Evolutionary conservation across 2,329 filamentous ascomycete genomes (phyloP).

Genomic region (Phoma sp.): DNA sequence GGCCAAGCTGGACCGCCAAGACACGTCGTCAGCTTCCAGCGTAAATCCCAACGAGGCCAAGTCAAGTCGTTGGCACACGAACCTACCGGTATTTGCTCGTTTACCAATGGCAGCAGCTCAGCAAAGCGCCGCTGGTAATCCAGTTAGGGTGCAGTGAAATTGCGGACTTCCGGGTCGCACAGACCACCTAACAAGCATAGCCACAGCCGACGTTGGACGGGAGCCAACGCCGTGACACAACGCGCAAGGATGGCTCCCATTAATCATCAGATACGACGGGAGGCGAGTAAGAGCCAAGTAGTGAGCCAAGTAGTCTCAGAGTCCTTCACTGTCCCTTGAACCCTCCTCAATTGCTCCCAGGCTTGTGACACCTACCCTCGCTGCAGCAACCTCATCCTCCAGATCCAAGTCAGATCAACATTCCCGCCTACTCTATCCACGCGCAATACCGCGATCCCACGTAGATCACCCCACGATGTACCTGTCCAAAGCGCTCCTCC

Average conservation of each 20-base stretch:
- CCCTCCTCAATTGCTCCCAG: not conserved
- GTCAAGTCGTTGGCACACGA: not conserved
- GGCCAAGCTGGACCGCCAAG: not conserved
- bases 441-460: not conserved
- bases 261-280: constrained; percentile 13
- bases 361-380: not conserved
- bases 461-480: constrained; percentile 16
- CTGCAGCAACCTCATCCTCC: not conserved
- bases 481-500: constrained; percentile 18
- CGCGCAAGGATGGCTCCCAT: constrained; percentile 8
- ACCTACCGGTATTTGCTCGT: not conserved
- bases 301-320: constrained; percentile 1
- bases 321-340: not conserved
- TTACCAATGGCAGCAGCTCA: not conserved
- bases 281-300: constrained; percentile 4
- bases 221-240: constrained; percentile 5
- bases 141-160: not conserved
- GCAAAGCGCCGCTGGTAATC: too few relatives aligned
- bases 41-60: not conserved
- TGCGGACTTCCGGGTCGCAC: constrained; percentile 5
- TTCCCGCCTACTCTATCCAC: too few relatives aligned
- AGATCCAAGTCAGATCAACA: not conserved
- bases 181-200: constrained; percentile 4
- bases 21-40: constrained; percentile 1
- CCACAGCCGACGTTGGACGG: constrained; percentile 3